Conservation (phyloP, 306 rosid genomes). For the Cucurbita argyrosperma region DNA sequence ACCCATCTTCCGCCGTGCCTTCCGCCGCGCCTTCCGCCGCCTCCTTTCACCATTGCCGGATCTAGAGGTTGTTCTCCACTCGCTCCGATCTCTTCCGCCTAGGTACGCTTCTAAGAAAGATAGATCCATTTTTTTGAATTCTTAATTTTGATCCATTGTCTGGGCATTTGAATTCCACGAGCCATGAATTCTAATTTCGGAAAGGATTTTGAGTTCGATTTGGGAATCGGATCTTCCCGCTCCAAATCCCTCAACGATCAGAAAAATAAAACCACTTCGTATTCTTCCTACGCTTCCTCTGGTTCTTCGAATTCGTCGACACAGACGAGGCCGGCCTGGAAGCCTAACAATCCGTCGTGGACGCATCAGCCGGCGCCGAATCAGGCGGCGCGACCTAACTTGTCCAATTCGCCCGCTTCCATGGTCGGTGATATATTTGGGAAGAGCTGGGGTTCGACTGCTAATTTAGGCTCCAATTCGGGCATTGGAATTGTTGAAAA, state of each 20-base stretch:
- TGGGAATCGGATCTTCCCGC: constrained; percentile 63
- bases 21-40: not conserved
- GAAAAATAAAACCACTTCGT: constrained; percentile 41
- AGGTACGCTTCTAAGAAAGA: constrained; percentile 7
- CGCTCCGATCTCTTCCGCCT: not conserved
- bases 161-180: constrained; percentile 11
- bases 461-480: constrained; percentile 19
- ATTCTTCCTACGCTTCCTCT: constrained; percentile 20
- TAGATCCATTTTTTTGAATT: not conserved
- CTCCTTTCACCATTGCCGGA: not conserved
- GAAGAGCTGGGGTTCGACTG: constrained; percentile 62
- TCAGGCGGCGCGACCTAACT: constrained; percentile 21
- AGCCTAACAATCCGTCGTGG: constrained; percentile 68
- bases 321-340: constrained; percentile 43
- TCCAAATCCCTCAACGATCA: constrained; percentile 77
- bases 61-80: not conserved
- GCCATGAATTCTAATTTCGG: constrained; percentile 34
- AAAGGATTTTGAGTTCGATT: constrained; percentile 69
- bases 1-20: not conserved
- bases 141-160: not conserved
- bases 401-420: constrained; percentile 38
- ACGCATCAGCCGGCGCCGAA: constrained; percentile 61
- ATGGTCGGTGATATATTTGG: constrained; percentile 94
- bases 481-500: constrained; percentile 45
- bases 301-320: constrained; percentile 11